Base-by-base conservation (phyloP, 345 rosid species). In the Xanthoceras sorbifolium region DNA sequence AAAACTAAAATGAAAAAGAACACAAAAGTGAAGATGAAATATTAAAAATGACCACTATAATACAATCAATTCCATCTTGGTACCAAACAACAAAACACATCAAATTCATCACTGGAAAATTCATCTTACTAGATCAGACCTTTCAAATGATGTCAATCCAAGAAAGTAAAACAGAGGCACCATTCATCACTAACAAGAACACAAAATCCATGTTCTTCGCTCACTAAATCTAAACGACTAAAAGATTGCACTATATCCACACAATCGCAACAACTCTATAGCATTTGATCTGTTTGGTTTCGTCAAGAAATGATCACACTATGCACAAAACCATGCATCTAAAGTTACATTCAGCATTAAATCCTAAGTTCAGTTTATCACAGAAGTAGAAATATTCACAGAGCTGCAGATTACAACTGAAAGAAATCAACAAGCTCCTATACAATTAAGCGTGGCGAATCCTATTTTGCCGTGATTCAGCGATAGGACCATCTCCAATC, bases 401-500 rank as follows among this genome's bases (percentile, higher is more conserved):
- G 54, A 59, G 23, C 34, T 38, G 14, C 3, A 4, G 10, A 15
- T 3, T 9, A 2, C 34, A 4, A 17, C 54, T 23, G n/a, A 55
- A 55, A n/a, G 32, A 55, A 57, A 71, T 8, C 12, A 5, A 17
- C 64, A 71, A 34, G 55, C 32, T 32, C 59, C 25, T 5, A 54
- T 32, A 26, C 48, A 31, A 8, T 26, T 17, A 29, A 1, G 61
- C 6, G 1, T 3, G 0, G 52, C 6, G 29, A 23, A 42, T 28
- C 31, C 5, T 4, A 64, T 63, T 3, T 17, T 46, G 8, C 28
- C 59, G 3, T 62, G 50, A 11, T 70, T 86, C 61, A 78, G 20
- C 84, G 65, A 69, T 80, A 68, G 38, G 79, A 78, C 79, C 83
- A 84, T 74, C 80, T 78, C 65, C 52, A 52, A 38, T 83, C 83